These are phyloP conservation scores for Zasmidium angulare DNA, from an alignment of 2,329 filamentous ascomycete genomes.

Conservation along the genomic window DNA sequence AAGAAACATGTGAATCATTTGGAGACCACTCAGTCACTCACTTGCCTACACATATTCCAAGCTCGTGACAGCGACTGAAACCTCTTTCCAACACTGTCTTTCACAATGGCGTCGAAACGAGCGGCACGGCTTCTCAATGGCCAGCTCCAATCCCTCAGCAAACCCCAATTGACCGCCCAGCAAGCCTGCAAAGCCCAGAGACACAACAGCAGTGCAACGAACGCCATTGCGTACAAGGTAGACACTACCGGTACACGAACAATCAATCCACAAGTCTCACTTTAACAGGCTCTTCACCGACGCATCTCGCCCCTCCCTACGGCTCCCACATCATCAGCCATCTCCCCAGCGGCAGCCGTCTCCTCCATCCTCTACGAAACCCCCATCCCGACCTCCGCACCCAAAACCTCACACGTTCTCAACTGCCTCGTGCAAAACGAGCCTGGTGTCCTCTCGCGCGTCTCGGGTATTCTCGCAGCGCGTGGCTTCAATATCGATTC, in stretches of 20 bases:
- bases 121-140: conserved; percentile 26
- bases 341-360: conserved; percentile 86
- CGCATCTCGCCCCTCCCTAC: conserved; percentile 82
- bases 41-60: background rate
- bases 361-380: conserved; percentile 99
- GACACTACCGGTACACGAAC: conserved; percentile 21
- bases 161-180: conserved; percentile 58
- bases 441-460: conserved; percentile 91
- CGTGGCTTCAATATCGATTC: conserved; percentile 99
- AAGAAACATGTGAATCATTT: conserved; percentile 1
- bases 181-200: conserved; percentile 82
- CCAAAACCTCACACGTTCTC: conserved; percentile 91
- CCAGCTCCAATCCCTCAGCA: conserved; percentile 31
- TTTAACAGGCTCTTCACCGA: conserved; percentile 68
- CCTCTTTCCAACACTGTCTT: background rate
- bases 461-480: conserved; percentile 93
- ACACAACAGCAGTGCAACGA: conserved; percentile 57
- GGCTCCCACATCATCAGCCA: conserved; percentile 62
- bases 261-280: background rate
- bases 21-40: background rate
- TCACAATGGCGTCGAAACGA: conserved; percentile 38
- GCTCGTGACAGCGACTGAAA: background rate
- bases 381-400: conserved; percentile 75
- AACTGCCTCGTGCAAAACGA: conserved; percentile 99
- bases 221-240: conserved; percentile 86